These are phyloP conservation scores for Brachypodium distachyon DNA, from an alignment of 202 grass and related monocot species.

Conservation along the genomic window DNA sequence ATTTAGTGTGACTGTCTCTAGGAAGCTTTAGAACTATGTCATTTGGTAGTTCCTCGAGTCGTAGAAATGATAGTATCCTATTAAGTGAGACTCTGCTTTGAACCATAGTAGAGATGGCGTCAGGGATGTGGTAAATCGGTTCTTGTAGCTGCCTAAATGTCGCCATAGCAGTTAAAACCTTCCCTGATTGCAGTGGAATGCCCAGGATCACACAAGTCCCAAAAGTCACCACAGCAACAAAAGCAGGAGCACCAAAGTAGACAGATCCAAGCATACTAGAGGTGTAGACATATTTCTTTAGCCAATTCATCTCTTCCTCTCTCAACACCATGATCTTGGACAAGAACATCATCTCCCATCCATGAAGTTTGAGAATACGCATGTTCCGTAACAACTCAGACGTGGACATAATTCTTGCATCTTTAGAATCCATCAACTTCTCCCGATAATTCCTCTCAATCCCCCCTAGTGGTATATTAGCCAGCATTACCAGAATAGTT, in stretches of 20 bases:
- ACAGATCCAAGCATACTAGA: constrained; percentile 31
- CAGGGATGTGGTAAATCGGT: constrained; percentile 39
- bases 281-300: constrained; percentile 39
- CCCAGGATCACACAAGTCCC: constrained; percentile 39
- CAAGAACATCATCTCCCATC: constrained; percentile 59
- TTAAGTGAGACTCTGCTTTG: constrained; percentile 59
- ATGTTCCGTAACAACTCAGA: constrained; percentile 60
- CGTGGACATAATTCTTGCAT: constrained; percentile 42
- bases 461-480: constrained; percentile 34
- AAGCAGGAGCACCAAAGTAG: constrained; percentile 46
- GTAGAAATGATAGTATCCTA: constrained; percentile 42
- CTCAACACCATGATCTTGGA: constrained; percentile 50
- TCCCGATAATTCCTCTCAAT: constrained; percentile 43
- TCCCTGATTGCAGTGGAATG: constrained; percentile 44
- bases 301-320: constrained; percentile 42
- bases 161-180: constrained; percentile 53
- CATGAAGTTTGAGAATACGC: constrained; percentile 63
- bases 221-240: constrained; percentile 50
- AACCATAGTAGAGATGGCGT: constrained; percentile 37
- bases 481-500: constrained; percentile 35
- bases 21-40: constrained; percentile 25
- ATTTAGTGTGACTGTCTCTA: constrained; percentile 26
- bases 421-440: constrained; percentile 52
- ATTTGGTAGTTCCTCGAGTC: constrained; percentile 42
- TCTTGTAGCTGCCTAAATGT: constrained; percentile 58